Evolutionary conservation across 1,284 basidiomycete genomes (phyloP).

Genomic region (Trichosporon sp.): DNA sequence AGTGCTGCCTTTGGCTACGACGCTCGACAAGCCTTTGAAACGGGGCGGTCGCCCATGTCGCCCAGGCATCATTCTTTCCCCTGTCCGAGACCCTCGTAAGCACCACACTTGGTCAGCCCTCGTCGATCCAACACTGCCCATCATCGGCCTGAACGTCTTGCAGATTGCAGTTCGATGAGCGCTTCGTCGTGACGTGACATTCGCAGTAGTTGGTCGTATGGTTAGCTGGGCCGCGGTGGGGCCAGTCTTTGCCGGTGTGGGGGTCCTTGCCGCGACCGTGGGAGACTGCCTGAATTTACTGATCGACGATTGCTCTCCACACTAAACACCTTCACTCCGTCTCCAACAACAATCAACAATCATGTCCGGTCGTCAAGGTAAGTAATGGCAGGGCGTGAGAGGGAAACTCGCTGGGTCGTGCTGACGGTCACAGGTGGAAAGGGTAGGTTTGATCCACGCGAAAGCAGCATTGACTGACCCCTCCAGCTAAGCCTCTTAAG

Average conservation of each 20-base stretch:
- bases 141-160: neutral
- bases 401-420: neutral
- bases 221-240: too few species aligned
- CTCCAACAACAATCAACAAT: constrained; percentile 13
- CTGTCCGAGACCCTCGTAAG: too few species aligned
- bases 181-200: neutral
- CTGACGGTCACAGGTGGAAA: constrained; percentile 13
- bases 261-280: neutral
- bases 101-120: neutral
- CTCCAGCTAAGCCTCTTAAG: constrained; percentile 27
- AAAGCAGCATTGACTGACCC: constrained; percentile 2
- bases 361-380: constrained; percentile 23
- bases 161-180: neutral
- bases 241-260: too few species aligned
- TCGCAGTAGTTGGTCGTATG: too few species aligned
- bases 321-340: neutral
- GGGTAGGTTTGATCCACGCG: neutral
- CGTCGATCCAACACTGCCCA: neutral
- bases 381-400: neutral
- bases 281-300: neutral
- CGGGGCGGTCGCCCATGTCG: neutral
- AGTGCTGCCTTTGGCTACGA: neutral
- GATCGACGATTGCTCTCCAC: neutral
- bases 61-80: too few species aligned
- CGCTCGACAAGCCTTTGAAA: neutral